Conservation (phyloP, 2,329 filamentous ascomycete genomes). For the Cladophialophora carrionii region DNA sequence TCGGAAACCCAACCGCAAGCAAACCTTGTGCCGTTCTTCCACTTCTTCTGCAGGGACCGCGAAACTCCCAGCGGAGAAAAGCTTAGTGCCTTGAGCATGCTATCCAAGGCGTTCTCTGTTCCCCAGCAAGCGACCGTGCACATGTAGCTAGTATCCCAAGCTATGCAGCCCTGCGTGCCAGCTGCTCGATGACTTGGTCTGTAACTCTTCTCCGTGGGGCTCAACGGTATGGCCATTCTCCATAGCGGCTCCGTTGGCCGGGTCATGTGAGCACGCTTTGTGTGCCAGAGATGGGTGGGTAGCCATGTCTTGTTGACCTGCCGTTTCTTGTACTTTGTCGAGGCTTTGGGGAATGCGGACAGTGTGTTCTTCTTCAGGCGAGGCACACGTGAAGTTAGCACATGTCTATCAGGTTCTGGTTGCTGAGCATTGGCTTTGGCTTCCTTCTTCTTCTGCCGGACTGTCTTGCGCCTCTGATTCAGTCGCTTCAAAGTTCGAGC, state of each 20-base stretch:
- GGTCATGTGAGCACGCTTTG: slow-evolving; percentile 89
- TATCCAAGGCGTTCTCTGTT: slow-evolving; percentile 63
- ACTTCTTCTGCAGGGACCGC: slow-evolving; percentile 68
- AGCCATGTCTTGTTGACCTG: slow-evolving; percentile 91
- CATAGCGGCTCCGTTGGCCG: slow-evolving; percentile 77
- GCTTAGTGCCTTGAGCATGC: slow-evolving; percentile 68
- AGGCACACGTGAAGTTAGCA: slow-evolving; percentile 48
- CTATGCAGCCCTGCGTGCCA: slow-evolving; percentile 73
- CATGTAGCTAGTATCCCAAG: slow-evolving; percentile 95
- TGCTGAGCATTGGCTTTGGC: slow-evolving; percentile 41
- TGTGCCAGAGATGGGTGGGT: slow-evolving; percentile 91
- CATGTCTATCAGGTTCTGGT: slow-evolving; percentile 35
- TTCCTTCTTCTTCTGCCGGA: slow-evolving; percentile 50
- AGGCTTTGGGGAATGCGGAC: slow-evolving; percentile 64
- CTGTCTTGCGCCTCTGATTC: slow-evolving; percentile 52
- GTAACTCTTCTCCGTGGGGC: slow-evolving; percentile 87
- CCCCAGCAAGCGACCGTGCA: slow-evolving; percentile 82
- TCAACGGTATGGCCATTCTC: slow-evolving; percentile 83
- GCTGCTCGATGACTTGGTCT: slow-evolving; percentile 81
- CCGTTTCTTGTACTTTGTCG: slow-evolving; percentile 77
- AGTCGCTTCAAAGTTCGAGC: slow-evolving; percentile 71
- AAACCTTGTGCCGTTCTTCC: slow-evolving; percentile 65
- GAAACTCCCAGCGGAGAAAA: slow-evolving; percentile 64
- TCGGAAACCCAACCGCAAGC: slow-evolving; percentile 64
- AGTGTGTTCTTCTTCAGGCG: slow-evolving; percentile 73